Conservation (phyloP, 257 asterid genomes). For the Dorcoceras hygrometricum region DNA sequence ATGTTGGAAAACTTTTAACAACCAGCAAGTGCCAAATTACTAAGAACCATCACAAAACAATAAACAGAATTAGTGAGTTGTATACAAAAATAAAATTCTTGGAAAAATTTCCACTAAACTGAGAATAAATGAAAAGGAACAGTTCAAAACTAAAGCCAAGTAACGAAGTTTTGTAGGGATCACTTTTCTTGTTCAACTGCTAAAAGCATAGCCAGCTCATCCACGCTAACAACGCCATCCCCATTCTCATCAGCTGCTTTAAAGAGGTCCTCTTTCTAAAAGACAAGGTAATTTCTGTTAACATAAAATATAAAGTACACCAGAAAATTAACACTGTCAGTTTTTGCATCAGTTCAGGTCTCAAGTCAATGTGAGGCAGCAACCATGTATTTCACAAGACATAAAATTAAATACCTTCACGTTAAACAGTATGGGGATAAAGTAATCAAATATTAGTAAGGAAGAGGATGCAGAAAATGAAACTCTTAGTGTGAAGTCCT, state of each 20-base stretch:
- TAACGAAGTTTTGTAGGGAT: slow-evolving; percentile 20
- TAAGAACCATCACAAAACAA: background rate
- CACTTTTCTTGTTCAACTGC: slow-evolving; percentile 90
- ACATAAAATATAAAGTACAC: slow-evolving; percentile 20
- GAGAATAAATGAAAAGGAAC: background rate
- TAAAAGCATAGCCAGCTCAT: slow-evolving; percentile 94
- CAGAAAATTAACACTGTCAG: slow-evolving; percentile 11
- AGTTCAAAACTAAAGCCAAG: background rate
- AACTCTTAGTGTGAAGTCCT: too few relatives aligned
- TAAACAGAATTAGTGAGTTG: background rate
- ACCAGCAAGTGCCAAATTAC: background rate
- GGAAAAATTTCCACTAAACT: slow-evolving; percentile 4
- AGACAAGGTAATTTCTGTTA: slow-evolving; percentile 23
- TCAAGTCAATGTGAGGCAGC: slow-evolving; percentile 12
- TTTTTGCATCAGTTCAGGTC: slow-evolving; percentile 16
- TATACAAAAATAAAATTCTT: background rate
- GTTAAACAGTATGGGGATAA: background rate
- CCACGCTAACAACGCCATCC: slow-evolving; percentile 89
- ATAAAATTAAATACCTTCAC: slow-evolving; percentile 3
- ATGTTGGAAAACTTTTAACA: slow-evolving; percentile 7
- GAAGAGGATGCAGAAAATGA: background rate
- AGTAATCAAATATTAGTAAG: background rate
- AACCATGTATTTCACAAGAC: slow-evolving; percentile 5
- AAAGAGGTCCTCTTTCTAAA: slow-evolving; percentile 91
- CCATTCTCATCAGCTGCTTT: slow-evolving; percentile 88